Evolutionary conservation across 495 filamentous ascomycete species (phyloP).

Genomic region (Xylaria sp.): DNA sequence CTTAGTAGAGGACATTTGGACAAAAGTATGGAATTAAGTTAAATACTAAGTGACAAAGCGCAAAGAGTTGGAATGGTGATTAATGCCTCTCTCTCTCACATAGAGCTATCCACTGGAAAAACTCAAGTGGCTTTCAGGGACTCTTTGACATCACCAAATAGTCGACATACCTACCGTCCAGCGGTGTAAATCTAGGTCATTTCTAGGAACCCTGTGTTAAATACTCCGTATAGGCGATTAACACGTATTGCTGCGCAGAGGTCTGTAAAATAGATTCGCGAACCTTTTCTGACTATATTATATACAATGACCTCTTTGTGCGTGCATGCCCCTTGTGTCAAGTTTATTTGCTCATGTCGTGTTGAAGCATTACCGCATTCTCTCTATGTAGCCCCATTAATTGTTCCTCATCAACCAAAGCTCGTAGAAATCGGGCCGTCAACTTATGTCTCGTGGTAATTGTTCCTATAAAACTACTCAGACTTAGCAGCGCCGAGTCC

Average conservation of each 20-base stretch:
- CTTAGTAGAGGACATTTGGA: neutral
- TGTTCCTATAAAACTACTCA: neutral
- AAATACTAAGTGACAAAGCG: neutral
- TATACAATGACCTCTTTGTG: no score
- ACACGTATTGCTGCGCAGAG: no score
- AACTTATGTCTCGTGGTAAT: neutral
- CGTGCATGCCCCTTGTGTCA: no score
- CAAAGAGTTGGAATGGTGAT: neutral
- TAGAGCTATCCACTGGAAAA: neutral
- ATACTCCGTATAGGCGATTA: no score
- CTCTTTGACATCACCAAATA: neutral
- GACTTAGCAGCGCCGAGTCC: neutral
- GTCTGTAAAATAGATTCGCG: no score
- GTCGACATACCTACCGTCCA: neutral
- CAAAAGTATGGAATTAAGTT: neutral
- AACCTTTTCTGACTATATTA: no score
- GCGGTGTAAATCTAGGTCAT: no score
- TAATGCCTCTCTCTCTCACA: neutral
- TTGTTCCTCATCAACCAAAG: neutral
- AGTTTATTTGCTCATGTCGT: no score
- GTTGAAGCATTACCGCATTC: no score
- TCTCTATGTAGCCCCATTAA: no score
- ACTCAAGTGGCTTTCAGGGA: neutral
- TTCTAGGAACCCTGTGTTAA: no score
- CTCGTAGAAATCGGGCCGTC: neutral